Evolutionary conservation across 495 filamentous ascomycete genomes (phyloP).

Genomic region (Daldinia caldariorum): DNA sequence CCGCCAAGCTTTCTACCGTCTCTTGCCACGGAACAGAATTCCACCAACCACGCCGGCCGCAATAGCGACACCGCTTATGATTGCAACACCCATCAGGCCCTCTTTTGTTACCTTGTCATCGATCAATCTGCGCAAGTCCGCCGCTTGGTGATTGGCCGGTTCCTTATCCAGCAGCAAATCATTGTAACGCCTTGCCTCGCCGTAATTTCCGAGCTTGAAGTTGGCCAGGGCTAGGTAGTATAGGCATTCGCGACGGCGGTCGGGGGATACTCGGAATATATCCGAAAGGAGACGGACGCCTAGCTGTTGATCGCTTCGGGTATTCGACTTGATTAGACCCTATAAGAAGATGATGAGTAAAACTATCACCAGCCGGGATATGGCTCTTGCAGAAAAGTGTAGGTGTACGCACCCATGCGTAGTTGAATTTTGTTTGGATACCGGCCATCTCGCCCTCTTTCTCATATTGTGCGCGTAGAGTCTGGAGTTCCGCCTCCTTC

Average conservation of each 20-base stretch:
- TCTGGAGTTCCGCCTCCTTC: constrained; percentile 87
- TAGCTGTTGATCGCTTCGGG: constrained; percentile 88
- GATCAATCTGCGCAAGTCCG: constrained; percentile 83
- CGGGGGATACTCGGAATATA: constrained; percentile 91
- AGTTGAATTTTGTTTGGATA: constrained; percentile 99
- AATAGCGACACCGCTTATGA: constrained; percentile 91
- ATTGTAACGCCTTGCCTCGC: constrained; percentile 92
- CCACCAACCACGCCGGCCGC: constrained; percentile 93
- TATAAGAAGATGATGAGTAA: constrained; percentile 47
- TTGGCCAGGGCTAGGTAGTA: constrained; percentile 97
- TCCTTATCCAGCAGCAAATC: constrained; percentile 89
- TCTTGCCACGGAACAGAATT: constrained; percentile 67
- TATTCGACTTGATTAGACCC: constrained; percentile 93
- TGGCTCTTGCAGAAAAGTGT: not conserved
- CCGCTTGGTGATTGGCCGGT: constrained; percentile 87
- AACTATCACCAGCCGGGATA: constrained; percentile 4
- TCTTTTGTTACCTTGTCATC: constrained; percentile 97
- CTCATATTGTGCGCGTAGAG: constrained; percentile 91
- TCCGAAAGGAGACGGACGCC: constrained; percentile 94
- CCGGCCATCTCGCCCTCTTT: constrained; percentile 96
- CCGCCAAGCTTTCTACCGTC: constrained; percentile 30
- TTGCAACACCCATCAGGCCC: constrained; percentile 94
- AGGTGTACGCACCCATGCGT: constrained; percentile 81
- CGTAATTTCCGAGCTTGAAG: constrained; percentile 98
- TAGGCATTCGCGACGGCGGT: constrained; percentile 94